A percentile compares a stretch with the other conserved stretches of the same genome.
phyloP scores from a whole-genome alignment of 176 grass and related monocot species.

The Tuctoria greenei region DNA sequence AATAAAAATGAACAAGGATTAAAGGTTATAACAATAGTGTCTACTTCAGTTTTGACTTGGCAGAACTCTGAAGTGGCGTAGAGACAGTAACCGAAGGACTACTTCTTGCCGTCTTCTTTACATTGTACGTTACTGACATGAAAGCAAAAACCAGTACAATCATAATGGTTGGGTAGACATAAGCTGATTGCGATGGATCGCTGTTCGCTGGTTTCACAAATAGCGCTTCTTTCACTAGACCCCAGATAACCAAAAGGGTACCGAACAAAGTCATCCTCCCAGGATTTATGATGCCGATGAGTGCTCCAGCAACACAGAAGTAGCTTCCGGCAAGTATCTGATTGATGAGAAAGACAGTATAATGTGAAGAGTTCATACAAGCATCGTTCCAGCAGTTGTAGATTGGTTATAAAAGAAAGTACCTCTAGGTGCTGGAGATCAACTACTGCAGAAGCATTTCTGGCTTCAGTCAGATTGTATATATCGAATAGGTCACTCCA shows the following conservation, averaged over 20 bases:
- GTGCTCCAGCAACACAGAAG: conserved; percentile 83
- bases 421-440: conserved; percentile 93
- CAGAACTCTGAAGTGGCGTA: conserved; percentile 83
- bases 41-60: conserved; percentile 99
- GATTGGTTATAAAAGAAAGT: conserved; percentile 13
- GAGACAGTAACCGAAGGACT: conserved; percentile 62
- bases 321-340: conserved; percentile 97
- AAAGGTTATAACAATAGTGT: conserved; percentile 2
- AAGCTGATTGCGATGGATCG: conserved; percentile 53
- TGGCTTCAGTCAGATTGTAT: conserved; percentile 83
- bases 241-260: conserved; percentile 82
- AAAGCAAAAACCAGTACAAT: conserved; percentile 77
- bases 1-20: conserved; percentile 23
- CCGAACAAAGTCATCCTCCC: conserved; percentile 98
- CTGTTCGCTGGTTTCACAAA: conserved; percentile 64
- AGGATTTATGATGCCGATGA: conserved; percentile 75
- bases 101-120: conserved; percentile 58
- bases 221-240: conserved; percentile 82
- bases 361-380: conserved; percentile 19
- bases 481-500: conserved; percentile 72
- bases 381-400: conserved; percentile 2
- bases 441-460: conserved; percentile 71
- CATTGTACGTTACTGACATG: conserved; percentile 73
- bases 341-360: conserved; percentile 14
- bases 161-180: conserved; percentile 85